Evolutionary conservation across 2,329 filamentous ascomycete species (phyloP).

Genomic region (Hypoxylon sp.): DNA sequence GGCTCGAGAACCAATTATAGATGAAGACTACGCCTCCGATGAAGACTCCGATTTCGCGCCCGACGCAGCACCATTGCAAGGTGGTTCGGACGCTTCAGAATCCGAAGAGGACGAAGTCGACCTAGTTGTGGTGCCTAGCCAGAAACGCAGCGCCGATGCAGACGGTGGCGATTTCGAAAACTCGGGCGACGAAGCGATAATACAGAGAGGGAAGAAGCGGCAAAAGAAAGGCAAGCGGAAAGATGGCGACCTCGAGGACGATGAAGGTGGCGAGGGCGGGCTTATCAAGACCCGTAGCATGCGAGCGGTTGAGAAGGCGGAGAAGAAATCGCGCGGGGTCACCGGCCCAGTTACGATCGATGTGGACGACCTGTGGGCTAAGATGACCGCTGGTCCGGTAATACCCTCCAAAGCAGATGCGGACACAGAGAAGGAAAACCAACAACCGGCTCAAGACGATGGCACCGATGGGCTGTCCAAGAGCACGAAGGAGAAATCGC

Average conservation of each 20-base stretch:
- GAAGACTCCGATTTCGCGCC: constrained; percentile 82
- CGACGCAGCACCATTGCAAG: constrained; percentile 65
- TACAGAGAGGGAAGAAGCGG: constrained; percentile 72
- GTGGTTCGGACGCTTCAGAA: constrained; percentile 66
- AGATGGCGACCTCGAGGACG: constrained; percentile 56
- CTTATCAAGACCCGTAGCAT: constrained; percentile 81
- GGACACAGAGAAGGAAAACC: constrained; percentile 40
- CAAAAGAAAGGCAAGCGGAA: constrained; percentile 64
- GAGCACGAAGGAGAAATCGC: constrained; percentile 35
- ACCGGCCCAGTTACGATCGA: constrained; percentile 76
- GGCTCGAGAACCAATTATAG: constrained; percentile 59
- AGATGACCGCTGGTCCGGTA: constrained; percentile 69
- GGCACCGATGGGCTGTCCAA: constrained; percentile 8
- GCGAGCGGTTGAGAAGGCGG: constrained; percentile 75
- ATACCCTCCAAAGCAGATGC: constrained; percentile 51
- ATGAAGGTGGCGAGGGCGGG: constrained; percentile 72
- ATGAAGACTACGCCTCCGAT: constrained; percentile 75
- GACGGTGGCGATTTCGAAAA: constrained; percentile 71
- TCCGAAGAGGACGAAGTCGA: constrained; percentile 59
- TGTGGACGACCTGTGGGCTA: constrained; percentile 78
- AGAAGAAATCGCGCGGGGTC: constrained; percentile 66
- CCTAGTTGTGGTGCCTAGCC: constrained; percentile 48
- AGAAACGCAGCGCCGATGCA: constrained; percentile 51
- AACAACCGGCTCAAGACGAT: constrained; percentile 29
- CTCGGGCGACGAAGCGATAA: constrained; percentile 80